Evolutionary conservation across 768 basidiomycete species (phyloP).

Genomic region (Leccinum fibrillosum): DNA sequence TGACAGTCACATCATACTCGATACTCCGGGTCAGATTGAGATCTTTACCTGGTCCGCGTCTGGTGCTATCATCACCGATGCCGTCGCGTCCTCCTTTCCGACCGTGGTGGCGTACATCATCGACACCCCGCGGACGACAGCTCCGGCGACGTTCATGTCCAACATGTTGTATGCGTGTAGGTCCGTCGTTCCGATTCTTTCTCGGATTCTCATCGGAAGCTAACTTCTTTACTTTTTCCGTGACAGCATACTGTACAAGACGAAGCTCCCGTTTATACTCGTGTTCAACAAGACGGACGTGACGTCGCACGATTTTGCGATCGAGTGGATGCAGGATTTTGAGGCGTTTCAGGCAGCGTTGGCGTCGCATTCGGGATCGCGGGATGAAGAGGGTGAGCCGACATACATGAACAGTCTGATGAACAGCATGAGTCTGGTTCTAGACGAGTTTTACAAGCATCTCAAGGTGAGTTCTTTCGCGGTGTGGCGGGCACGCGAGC

Average conservation of each 20-base stretch:
- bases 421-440: constrained; percentile 97
- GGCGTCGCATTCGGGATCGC: constrained; percentile 60
- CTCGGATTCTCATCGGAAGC: background rate
- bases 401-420: constrained; percentile 98
- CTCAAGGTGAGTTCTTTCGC: constrained; percentile 59
- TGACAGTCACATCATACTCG: constrained; percentile 84
- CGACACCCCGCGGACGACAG: constrained; percentile 91
- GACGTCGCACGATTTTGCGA: constrained; percentile 81
- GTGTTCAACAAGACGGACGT: constrained; percentile 99
- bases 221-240: background rate
- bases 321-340: constrained; percentile 99
- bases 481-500: background rate
- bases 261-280: constrained; percentile 92
- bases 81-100: constrained; percentile 88
- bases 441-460: constrained; percentile 98
- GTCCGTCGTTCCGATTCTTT: constrained; percentile 34
- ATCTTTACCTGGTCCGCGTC: constrained; percentile 99
- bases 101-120: constrained; percentile 96
- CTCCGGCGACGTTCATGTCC: constrained; percentile 98
- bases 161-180: constrained; percentile 99
- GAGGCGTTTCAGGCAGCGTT: constrained; percentile 92
- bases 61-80: constrained; percentile 97
- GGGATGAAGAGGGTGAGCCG: constrained; percentile 83
- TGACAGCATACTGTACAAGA: constrained; percentile 92
- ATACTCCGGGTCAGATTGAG: constrained; percentile 99